phyloP scores from a whole-genome alignment of 768 basidiomycete species.

The Xanthoconium purpureum region DNA sequence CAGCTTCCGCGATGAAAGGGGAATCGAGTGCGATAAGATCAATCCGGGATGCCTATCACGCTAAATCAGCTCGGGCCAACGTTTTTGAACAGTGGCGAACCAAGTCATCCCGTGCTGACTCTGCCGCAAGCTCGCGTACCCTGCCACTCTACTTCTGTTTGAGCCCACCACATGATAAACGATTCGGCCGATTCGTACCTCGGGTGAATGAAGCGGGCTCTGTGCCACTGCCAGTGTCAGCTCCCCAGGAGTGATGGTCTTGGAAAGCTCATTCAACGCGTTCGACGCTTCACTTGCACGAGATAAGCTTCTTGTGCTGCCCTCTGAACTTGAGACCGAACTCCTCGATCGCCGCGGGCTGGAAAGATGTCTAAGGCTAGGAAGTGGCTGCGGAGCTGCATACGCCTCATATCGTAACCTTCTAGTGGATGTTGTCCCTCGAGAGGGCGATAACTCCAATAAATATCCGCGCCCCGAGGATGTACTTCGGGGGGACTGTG shows the following conservation, averaged over 20 bases:
- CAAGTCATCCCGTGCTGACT: conserved; percentile 14
- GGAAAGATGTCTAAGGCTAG: conserved; percentile 39
- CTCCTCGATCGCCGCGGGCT: conserved; percentile 33
- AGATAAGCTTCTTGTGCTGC: conserved; percentile 32
- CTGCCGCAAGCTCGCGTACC: not conserved
- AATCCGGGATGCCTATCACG: conserved; percentile 32
- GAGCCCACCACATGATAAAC: not conserved
- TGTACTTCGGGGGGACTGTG: conserved; percentile 9
- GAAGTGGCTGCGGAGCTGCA: conserved; percentile 52
- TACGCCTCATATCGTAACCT: conserved; percentile 72
- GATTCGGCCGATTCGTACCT: conserved; percentile 18
- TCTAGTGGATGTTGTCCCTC: conserved; percentile 33
- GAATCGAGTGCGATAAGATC: conserved; percentile 78
- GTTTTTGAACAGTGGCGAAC: conserved; percentile 14
- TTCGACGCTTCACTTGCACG: conserved; percentile 20
- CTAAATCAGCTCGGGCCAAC: conserved; percentile 11
- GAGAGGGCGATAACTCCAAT: conserved; percentile 19
- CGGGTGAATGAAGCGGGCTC: conserved; percentile 8
- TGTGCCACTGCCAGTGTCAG: conserved; percentile 26
- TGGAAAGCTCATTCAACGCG: conserved; percentile 25
- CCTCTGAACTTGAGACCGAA: conserved; percentile 37
- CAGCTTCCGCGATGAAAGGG: conserved; percentile 55
- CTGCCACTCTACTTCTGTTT: conserved; percentile 10
- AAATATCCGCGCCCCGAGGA: conserved; percentile 18
- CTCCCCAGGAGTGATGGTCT: conserved; percentile 33